Evolutionary conservation across 2,329 filamentous ascomycete species (phyloP).

Genomic region (Fusarium equiseti): DNA sequence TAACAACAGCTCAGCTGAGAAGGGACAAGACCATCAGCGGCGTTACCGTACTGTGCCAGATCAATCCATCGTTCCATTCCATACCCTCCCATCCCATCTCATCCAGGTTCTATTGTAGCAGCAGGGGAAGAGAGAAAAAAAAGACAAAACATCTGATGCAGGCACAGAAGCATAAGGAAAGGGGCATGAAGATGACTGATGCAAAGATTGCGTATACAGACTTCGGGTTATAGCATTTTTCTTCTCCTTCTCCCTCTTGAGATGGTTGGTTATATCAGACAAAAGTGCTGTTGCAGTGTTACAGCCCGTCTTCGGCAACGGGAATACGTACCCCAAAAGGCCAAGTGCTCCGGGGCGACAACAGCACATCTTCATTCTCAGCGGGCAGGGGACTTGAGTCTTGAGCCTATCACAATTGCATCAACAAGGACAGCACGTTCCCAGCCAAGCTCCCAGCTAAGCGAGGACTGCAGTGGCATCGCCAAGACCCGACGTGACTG

Average conservation of each 20-base stretch:
- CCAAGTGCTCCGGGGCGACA: slow-evolving; percentile 32
- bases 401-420: slow-evolving; percentile 29
- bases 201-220: slow-evolving; percentile 15
- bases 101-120: background rate
- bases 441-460: slow-evolving; percentile 7
- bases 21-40: background rate
- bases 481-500: slow-evolving; percentile 34
- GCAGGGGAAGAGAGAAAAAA: background rate
- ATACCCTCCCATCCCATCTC: background rate
- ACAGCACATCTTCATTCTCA: slow-evolving; percentile 19
- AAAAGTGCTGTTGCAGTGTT: slow-evolving; percentile 32
- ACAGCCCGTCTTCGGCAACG: slow-evolving; percentile 31
- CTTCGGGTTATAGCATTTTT: slow-evolving; percentile 11
- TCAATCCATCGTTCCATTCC: background rate
- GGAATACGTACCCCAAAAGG: slow-evolving; percentile 37
- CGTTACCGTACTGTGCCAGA: background rate
- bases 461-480: slow-evolving; percentile 28
- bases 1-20: slow-evolving; percentile 1
- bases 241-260: background rate
- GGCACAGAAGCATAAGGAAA: slow-evolving; percentile 13
- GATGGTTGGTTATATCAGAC: slow-evolving; percentile 1
- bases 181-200: slow-evolving; percentile 17
- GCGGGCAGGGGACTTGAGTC: slow-evolving; percentile 13
- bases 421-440: slow-evolving; percentile 5
- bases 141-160: background rate